These are phyloP conservation scores for Linnemannia exigua DNA, from an alignment of 192 early-diverging fungal species.

Conservation along the genomic window DNA sequence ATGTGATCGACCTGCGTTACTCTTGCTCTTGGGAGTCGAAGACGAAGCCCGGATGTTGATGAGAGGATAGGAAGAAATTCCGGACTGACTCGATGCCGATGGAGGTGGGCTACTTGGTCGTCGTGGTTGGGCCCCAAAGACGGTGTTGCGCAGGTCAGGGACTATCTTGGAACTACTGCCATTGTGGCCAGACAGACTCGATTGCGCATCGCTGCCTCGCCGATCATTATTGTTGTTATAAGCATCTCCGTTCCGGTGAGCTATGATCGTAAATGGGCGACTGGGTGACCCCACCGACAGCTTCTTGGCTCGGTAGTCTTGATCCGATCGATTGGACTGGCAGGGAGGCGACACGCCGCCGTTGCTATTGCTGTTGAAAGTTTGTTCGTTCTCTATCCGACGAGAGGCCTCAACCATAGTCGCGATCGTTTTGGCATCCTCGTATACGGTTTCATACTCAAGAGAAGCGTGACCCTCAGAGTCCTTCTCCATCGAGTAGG, in stretches of 20 bases:
- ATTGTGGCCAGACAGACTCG: not conserved
- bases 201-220: slow-evolving; percentile 15
- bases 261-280: slow-evolving; percentile 16
- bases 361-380: not conserved
- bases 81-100: not conserved
- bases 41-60: not conserved
- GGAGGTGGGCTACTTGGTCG: slow-evolving; percentile 14
- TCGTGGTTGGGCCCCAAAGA: slow-evolving; percentile 18
- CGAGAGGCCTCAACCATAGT: slow-evolving; percentile 18
- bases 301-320: slow-evolving; percentile 11
- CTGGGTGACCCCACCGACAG: slow-evolving; percentile 16
- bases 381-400: slow-evolving; percentile 21
- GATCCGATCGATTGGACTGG: not conserved
- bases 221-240: slow-evolving; percentile 10
- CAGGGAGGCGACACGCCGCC: not conserved
- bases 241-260: not conserved
- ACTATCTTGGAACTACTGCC: not conserved
- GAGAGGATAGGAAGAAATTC: slow-evolving; percentile 22
- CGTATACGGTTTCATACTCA: slow-evolving; percentile 1
- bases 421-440: not conserved
- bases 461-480: not conserved
- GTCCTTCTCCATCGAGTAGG: slow-evolving; percentile 29
- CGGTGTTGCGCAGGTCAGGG: slow-evolving; percentile 21
- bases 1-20: not conserved
- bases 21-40: slow-evolving; percentile 2